Base-by-base conservation (phyloP, 2,329 filamentous ascomycete genomes). In the Lasiodiplodia sp. region DNA sequence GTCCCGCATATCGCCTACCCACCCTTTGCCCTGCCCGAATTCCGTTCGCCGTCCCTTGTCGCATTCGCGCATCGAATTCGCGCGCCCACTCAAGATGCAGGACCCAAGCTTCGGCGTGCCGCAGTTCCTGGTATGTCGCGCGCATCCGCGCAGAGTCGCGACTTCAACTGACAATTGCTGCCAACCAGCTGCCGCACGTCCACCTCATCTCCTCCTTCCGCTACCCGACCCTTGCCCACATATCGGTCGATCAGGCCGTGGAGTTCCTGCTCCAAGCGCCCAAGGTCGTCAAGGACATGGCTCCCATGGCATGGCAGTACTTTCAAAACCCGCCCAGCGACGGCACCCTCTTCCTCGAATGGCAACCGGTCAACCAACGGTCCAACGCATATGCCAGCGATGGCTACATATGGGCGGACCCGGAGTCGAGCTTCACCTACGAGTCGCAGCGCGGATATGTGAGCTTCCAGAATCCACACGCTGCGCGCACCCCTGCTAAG, bases 261-360 rank as follows among this genome's bases (percentile, higher is more conserved):
- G 90, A 92, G 75, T 95, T 93, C 86, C 87, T 98, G 70, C 86
- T 94, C 76, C 88, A 90, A 75, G 94, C 94, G 49, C 93, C 94
- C 10, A 91, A 92, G 76, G 91, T 97, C 71, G 91, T 94, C 73
- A 92, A 93, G 79, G 91, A 96, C 76, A 86, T 90, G 72, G 91
- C 94, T 60, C 89, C 95, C 2, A 94, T 99, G 86, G 92, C 91
- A 81, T 99, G 95, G 95, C 94, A 92, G 56, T 97, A 95, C 79
- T 88, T 98, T 68, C 90, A 96, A 74, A 87, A 89, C 66, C 95
- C 95, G 12, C 86, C 79, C 18, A 73, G 86, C 65, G 93, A 97
- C 80, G 94, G 94, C 68, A 91, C 90, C 10, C 87, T 97, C 55
- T 88, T 96, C 77, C 85, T 98, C 71, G 91, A 92, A 65, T 98